phyloP scores from a whole-genome alignment of 1,284 basidiomycete species.

The Pseudozyma hubeiensis region DNA sequence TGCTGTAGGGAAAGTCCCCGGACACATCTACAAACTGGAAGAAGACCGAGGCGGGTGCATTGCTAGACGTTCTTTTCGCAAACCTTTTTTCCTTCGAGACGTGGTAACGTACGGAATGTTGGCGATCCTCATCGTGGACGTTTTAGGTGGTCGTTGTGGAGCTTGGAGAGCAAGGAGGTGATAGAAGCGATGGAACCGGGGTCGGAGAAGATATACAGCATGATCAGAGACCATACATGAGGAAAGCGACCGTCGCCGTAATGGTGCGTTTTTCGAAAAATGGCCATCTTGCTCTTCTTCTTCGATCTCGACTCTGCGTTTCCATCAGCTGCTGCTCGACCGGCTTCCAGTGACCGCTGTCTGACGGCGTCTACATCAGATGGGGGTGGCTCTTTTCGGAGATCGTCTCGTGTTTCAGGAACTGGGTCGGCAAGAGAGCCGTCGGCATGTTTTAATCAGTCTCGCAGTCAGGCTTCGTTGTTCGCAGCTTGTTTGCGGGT shows the following conservation, averaged over 20 bases:
- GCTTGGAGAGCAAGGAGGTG: neutral
- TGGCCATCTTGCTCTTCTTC: conserved; percentile 34
- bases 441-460: conserved; percentile 29
- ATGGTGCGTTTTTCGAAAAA: conserved; percentile 29
- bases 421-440: neutral
- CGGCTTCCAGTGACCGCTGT: no score
- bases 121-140: neutral
- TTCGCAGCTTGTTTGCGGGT: neutral
- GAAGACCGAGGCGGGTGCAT: conserved; percentile 16
- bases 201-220: neutral
- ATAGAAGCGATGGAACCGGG: neutral
- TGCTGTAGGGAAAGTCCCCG: conserved; percentile 61
- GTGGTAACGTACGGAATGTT: conserved; percentile 42
- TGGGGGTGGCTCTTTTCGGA: conserved; percentile 19
- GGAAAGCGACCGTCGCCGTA: conserved; percentile 54
- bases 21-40: conserved; percentile 40
- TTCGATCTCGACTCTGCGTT: neutral
- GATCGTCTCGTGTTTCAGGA: conserved; percentile 10
- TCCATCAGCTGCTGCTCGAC: conserved; percentile 7
- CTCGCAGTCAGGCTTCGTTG: conserved; percentile 12
- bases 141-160: neutral
- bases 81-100: neutral
- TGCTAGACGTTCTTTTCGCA: conserved; percentile 15
- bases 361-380: conserved; percentile 6
- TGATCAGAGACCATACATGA: conserved; percentile 44